Evolutionary conservation across 352 stramenopile genomes (phyloP).

Genomic region (Globisporangium barbulae): DNA sequence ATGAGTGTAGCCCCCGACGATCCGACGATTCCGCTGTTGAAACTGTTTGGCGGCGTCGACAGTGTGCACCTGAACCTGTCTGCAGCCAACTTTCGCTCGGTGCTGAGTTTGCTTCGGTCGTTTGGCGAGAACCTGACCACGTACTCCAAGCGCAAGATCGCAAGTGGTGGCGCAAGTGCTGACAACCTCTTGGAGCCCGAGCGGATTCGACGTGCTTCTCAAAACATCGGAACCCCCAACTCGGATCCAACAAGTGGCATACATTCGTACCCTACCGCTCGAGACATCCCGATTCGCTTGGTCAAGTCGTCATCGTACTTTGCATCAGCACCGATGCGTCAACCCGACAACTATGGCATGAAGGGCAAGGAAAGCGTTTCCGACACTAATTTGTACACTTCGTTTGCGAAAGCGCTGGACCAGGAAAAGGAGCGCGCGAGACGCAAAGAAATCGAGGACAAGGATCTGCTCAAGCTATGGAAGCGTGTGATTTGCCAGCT

Average conservation of each 20-base stretch:
- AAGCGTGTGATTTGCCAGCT: conserved; percentile 61
- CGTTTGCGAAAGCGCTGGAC: conserved; percentile 34
- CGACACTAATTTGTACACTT: conserved; percentile 34
- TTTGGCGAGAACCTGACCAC: conserved; percentile 67
- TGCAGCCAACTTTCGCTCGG: conserved; percentile 45
- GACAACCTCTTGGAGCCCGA: background rate
- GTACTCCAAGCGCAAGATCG: conserved; percentile 33
- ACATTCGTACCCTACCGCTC: conserved; percentile 7
- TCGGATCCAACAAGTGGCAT: conserved; percentile 14
- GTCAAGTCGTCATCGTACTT: conserved; percentile 25
- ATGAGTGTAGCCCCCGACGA: conserved; percentile 78
- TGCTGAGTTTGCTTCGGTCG: conserved; percentile 61
- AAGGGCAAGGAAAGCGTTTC: conserved; percentile 19
- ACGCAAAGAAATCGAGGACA: conserved; percentile 57
- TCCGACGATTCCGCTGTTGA: conserved; percentile 72
- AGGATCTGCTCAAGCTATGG: conserved; percentile 79
- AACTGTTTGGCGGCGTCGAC: conserved; percentile 67
- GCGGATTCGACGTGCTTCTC: background rate
- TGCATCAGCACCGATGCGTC: conserved; percentile 13
- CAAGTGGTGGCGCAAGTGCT: conserved; percentile 4
- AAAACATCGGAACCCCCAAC: background rate
- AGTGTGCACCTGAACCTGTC: conserved; percentile 75
- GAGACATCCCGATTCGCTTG: conserved; percentile 17
- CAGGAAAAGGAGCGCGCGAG: conserved; percentile 31
- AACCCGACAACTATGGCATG: background rate